Conservation (phyloP, 2,329 filamentous ascomycete genomes). For the Calonectria pseudoturangicola region DNA sequence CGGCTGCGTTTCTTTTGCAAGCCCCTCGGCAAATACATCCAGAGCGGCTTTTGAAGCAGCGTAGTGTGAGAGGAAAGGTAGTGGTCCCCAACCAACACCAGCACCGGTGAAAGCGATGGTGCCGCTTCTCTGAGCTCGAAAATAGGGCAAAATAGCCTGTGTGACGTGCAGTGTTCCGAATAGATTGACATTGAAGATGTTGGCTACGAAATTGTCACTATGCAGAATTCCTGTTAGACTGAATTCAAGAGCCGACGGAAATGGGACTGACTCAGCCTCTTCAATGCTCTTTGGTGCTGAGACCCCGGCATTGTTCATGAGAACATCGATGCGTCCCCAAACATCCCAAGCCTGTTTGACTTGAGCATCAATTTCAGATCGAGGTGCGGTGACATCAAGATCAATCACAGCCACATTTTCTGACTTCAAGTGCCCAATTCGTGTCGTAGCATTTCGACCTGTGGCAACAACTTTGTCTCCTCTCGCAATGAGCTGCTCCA, state of each 20-base stretch:
- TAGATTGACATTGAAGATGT: conserved; percentile 56
- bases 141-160: conserved; percentile 53
- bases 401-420: conserved; percentile 54
- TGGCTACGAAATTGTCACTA: conserved; percentile 50
- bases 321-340: conserved; percentile 58
- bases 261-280: conserved; percentile 56
- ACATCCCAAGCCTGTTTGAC: conserved; percentile 55
- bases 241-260: neutral
- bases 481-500: conserved; percentile 48
- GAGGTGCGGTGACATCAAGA: conserved; percentile 55
- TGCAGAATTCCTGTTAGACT: neutral
- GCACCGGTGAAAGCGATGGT: conserved; percentile 57
- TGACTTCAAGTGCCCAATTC: conserved; percentile 53
- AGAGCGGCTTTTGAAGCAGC: conserved; percentile 56
- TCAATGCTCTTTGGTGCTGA: conserved; percentile 54
- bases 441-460: conserved; percentile 52
- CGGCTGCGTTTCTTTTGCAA: conserved; percentile 55
- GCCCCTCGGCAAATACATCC: conserved; percentile 54
- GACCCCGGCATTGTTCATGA: conserved; percentile 60
- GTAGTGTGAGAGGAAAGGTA: conserved; percentile 58
- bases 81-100: conserved; percentile 51
- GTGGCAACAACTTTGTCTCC: conserved; percentile 58
- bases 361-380: conserved; percentile 42
- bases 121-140: conserved; percentile 52
- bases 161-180: conserved; percentile 55